Evolutionary conservation across 2,329 filamentous ascomycete genomes (phyloP), one percentile per base, ranked within the genome.

Genomic region (Cercospora zeina): DNA sequence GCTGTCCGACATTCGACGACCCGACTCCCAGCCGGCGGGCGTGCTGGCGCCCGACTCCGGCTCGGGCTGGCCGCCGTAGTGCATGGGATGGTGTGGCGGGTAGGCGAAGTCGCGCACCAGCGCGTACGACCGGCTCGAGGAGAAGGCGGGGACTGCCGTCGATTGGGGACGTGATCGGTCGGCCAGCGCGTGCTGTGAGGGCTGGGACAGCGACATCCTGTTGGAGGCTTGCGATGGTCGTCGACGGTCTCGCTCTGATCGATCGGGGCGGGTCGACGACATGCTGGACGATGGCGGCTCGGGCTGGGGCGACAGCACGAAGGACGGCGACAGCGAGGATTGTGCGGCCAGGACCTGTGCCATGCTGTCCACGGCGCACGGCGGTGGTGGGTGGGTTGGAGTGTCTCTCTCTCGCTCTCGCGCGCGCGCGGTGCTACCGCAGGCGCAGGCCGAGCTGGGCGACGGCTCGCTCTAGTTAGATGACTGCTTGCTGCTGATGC

Each of bases 91-190:
- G 59, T 84, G 83, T 27, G 85, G 75, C 33, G 91, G 87, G 75
- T 97, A 99, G 69, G 95, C 95, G 78, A 97, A 99, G 81, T 99
- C 95, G 72, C 95, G 89, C 67, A 99, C 93, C 49, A 91, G 82
- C n/a, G 92, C 87, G 76, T 97, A 97, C 6, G 90, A 78, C 16
- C 97, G 84, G 73, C 87, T 96, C 62, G 92, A 95, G 70, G 91
- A 89, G 76, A 91, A 95, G 71, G 89, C 81, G 14, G 91, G 89
- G 72, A 95, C 93, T 65, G 90, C 83, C 9, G 89, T 85, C n/a
- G 91, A 96, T 60, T 83, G 83, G 19, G 92, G 91, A 64, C 91
- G 87, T 66, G 92, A 96, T 78, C 55, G 55, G 50, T 58, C 55
- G 3, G 14, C 27, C 30, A 19, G 30, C 13, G 55, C 14, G 21